Evolutionary conservation across 768 basidiomycete species (phyloP).

Genomic region (Lenzites betulinus): DNA sequence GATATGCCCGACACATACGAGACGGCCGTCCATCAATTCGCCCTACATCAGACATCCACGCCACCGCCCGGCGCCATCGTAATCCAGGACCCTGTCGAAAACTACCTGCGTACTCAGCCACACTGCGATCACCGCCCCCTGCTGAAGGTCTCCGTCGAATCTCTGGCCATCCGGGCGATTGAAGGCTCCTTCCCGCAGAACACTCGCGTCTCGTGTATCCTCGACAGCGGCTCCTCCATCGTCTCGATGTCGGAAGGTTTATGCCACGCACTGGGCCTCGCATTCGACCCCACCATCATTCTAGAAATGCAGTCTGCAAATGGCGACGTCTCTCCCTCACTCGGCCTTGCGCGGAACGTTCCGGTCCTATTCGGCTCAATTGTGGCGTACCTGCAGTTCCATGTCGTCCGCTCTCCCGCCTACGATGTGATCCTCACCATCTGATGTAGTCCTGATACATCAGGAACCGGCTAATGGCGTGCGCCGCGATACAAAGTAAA

Average conservation of each 20-base stretch:
- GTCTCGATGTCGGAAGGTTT: slow-evolving; percentile 28
- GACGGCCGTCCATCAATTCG: background rate
- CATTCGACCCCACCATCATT: slow-evolving; percentile 13
- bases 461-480: too few relatives aligned
- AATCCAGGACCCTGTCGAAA: slow-evolving; percentile 16
- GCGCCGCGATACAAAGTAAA: too few relatives aligned
- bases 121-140: background rate
- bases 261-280: slow-evolving; percentile 15
- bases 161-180: slow-evolving; percentile 20
- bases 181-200: slow-evolving; percentile 12
- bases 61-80: slow-evolving; percentile 13
- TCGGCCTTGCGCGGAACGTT: slow-evolving; percentile 21
- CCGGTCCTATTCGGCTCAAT: slow-evolving; percentile 12
- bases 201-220: slow-evolving; percentile 17
- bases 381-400: slow-evolving; percentile 10
- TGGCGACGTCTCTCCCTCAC: slow-evolving; percentile 8
- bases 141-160: slow-evolving; percentile 14
- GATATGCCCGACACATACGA: slow-evolving; percentile 1
- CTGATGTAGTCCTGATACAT: too few relatives aligned
- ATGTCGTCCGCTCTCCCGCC: slow-evolving; percentile 8
- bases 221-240: slow-evolving; percentile 28
- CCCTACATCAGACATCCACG: background rate
- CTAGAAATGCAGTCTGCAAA: slow-evolving; percentile 23
- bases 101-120: background rate
- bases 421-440: slow-evolving; percentile 15